phyloP scores from a whole-genome alignment of 768 basidiomycete species.

The Flagelloscypha sp. region DNA sequence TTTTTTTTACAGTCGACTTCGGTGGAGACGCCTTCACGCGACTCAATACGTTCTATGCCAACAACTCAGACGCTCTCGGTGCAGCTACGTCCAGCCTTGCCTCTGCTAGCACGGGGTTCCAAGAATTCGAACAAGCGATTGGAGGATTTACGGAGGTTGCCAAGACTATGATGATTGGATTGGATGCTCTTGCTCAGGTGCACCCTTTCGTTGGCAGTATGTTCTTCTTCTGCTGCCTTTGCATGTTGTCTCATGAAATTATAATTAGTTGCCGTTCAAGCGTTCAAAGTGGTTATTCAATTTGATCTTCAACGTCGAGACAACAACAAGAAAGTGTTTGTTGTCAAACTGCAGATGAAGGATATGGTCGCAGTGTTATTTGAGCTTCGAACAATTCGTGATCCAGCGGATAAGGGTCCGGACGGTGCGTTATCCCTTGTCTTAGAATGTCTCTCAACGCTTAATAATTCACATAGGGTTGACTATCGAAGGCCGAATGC shows the following conservation, averaged over 20 bases:
- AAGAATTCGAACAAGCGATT: slow-evolving; percentile 4
- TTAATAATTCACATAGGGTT: too few relatives aligned
- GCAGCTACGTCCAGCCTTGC: slow-evolving; percentile 2
- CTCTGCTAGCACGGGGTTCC: neutral
- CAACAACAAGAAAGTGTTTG: slow-evolving; percentile 41
- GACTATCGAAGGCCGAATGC: slow-evolving; percentile 22
- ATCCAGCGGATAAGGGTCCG: slow-evolving; percentile 17
- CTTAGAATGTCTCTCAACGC: too few relatives aligned
- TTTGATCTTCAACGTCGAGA: slow-evolving; percentile 40
- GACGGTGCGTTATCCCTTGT: too few relatives aligned
- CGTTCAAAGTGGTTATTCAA: slow-evolving; percentile 41
- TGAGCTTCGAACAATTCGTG: slow-evolving; percentile 23
- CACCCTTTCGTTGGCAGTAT: slow-evolving; percentile 31
- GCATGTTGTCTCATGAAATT: neutral
- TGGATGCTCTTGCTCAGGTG: slow-evolving; percentile 19
- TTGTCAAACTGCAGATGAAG: slow-evolving; percentile 41
- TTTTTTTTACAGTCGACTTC: too few relatives aligned
- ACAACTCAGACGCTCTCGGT: neutral
- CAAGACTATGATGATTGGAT: slow-evolving; percentile 3
- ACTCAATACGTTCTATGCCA: slow-evolving; percentile 2
- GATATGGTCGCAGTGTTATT: slow-evolving; percentile 39
- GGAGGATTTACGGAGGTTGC: slow-evolving; percentile 1
- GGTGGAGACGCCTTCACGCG: too few relatives aligned
- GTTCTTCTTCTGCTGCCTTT: slow-evolving; percentile 2
- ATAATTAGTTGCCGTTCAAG: slow-evolving; percentile 34